Evolutionary conservation across 441 rosid genomes (phyloP).

Genomic region (Brassica balearica): DNA sequence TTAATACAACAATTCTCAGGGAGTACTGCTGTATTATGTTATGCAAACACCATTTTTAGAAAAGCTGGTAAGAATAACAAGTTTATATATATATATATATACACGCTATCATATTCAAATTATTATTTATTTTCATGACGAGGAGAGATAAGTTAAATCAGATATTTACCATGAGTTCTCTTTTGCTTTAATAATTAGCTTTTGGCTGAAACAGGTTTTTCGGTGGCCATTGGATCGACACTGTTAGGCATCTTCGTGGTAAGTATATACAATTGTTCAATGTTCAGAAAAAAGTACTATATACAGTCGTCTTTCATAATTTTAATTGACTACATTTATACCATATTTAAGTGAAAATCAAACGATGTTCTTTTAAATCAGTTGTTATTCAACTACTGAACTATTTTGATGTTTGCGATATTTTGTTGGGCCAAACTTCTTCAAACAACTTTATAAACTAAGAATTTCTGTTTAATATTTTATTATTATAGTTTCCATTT

Average conservation of each 20-base stretch:
- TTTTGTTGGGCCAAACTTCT: not conserved
- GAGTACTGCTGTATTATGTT: conserved; percentile 49
- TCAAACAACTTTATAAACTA: not conserved
- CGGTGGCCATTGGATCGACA: conserved; percentile 49
- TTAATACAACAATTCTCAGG: conserved; percentile 59
- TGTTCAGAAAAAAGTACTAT: not conserved
- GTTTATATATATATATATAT: not conserved
- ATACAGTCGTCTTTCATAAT: not conserved
- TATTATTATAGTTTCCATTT: not conserved
- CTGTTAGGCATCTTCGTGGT: conserved; percentile 55
- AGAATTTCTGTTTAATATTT: not conserved
- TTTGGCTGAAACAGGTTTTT: conserved; percentile 41
- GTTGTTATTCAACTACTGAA: conserved; percentile 5
- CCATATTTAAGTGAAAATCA: not conserved
- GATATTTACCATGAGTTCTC: not conserved
- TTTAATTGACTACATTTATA: not conserved
- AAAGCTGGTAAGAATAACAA: conserved; percentile 45
- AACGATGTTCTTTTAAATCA: not conserved
- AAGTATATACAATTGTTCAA: not conserved
- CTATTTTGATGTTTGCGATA: not conserved
- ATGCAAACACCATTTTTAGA: conserved; percentile 53
- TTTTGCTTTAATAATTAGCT: not conserved
- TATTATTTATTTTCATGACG: not conserved
- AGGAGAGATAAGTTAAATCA: not conserved
- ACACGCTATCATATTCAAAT: not conserved